phyloP scores from a whole-genome alignment of 305 asterid genomes.

The Nicotiana rustica region DNA sequence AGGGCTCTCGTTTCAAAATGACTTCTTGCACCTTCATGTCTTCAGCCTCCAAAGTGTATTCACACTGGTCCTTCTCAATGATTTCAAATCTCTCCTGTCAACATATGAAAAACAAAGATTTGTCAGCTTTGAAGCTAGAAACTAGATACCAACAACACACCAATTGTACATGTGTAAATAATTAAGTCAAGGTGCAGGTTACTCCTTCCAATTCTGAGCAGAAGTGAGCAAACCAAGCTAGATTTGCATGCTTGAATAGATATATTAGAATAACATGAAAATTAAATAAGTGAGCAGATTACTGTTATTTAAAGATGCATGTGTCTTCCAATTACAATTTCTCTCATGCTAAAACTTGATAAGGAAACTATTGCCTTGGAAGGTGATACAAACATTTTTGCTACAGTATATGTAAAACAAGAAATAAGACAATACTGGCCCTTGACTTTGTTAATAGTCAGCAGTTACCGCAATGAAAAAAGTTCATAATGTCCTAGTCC shows the following conservation, averaged over 20 bases:
- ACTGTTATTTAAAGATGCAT: background rate
- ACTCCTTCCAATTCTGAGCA: constrained; percentile 12
- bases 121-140: constrained; percentile 13
- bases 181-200: background rate
- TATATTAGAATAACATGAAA: background rate
- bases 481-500: background rate
- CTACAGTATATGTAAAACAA: background rate
- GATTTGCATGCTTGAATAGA: background rate
- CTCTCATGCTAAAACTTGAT: background rate
- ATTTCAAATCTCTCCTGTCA: constrained; percentile 79
- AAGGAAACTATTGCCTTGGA: background rate
- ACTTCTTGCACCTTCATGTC: constrained; percentile 76
- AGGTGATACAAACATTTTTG: background rate
- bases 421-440: constrained; percentile 16
- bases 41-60: constrained; percentile 81
- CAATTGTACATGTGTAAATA: constrained; percentile 12
- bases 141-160: background rate
- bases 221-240: background rate
- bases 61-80: constrained; percentile 75
- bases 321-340: background rate
- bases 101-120: background rate
- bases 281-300: background rate
- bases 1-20: constrained; percentile 75
- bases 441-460: background rate
- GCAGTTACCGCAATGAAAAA: background rate